Evolutionary conservation across 2,329 filamentous ascomycete species (phyloP), one percentile per base, ranked within the genome.

Genomic region (Fusarium sp.): DNA sequence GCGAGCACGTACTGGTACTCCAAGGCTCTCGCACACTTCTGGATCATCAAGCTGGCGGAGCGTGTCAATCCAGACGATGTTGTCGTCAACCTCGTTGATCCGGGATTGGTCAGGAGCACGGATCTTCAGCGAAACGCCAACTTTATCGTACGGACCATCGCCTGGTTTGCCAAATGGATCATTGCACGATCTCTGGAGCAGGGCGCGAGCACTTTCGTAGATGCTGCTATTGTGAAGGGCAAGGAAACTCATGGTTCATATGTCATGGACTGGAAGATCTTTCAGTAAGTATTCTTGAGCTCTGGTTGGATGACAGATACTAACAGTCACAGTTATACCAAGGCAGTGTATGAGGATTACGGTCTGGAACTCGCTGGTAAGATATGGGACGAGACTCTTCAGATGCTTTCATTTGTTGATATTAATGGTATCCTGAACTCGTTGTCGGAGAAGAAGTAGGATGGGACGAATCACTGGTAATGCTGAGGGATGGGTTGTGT

Each of bases 41-140:
- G 84, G 74, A 73, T 81, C 3, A 73, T 75, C 70, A 83, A 84
- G 61, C 71, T 87, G 0, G 77, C 74, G 6, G 82, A 85, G 18
- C 79, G 80, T 23, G 80, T 87, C 0, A 79, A 79, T 1, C 71
- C 83, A 0, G 81, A 86, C 2, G 82, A 86, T 39, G 83, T 87
- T 0, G 70, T 85, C 9, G 78, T 89, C 45, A 89, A 88, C 62
- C 68, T 87, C 2, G 85, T 84, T 1, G 86, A 87, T 23, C 87
- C 87, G 1, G 87, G 85, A 0, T 80, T 83, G 52, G 80, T 83
- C 9, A 83, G 80, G 39, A 86, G 84, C 4, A 89, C 88, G 0
- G 74, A 78, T 0, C 78, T 90, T 4, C 70, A 76, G 18, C 81
- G 84, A 1, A 82, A 85, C 2, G 67, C 76, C 1, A 67, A 68